Conservation (phyloP, 805 yeast genomes). For the Nakazawaea molendinolei region DNA sequence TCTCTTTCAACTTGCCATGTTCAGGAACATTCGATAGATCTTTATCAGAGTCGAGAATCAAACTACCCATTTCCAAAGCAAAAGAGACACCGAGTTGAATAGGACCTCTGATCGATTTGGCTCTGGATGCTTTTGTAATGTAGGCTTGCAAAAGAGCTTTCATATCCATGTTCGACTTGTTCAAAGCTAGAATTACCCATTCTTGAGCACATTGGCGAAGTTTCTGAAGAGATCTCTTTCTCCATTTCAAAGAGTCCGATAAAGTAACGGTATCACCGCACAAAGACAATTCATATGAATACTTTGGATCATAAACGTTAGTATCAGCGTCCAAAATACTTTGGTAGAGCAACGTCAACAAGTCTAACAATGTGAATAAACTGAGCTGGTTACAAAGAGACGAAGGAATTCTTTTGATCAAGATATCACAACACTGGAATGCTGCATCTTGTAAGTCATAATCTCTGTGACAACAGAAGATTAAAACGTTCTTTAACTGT, state of each 20-base stretch:
- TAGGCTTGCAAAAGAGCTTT: slow-evolving; percentile 77
- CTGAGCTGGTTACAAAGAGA: slow-evolving; percentile 69
- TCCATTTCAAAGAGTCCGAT: slow-evolving; percentile 73
- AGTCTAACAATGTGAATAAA: slow-evolving; percentile 73
- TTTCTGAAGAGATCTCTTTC: slow-evolving; percentile 57
- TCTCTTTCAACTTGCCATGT: slow-evolving; percentile 23
- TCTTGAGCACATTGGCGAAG: slow-evolving; percentile 51
- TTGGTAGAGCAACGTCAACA: slow-evolving; percentile 69
- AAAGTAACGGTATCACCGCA: slow-evolving; percentile 48
- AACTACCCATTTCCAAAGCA: slow-evolving; percentile 85
- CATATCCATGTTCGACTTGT: slow-evolving; percentile 62
- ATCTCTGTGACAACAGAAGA: slow-evolving; percentile 73
- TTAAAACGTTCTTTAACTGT: slow-evolving; percentile 63
- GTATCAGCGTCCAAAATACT: slow-evolving; percentile 79
- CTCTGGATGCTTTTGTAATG: slow-evolving; percentile 36
- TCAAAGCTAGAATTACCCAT: slow-evolving; percentile 61
- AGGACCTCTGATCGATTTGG: slow-evolving; percentile 16
- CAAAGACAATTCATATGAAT: slow-evolving; percentile 41
- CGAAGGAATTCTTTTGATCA: slow-evolving; percentile 66
- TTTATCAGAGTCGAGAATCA: slow-evolving; percentile 57
- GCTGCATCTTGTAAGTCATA: slow-evolving; percentile 73
- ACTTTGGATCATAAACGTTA: slow-evolving; percentile 80
- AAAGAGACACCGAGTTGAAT: slow-evolving; percentile 81
- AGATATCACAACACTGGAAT: slow-evolving; percentile 61
- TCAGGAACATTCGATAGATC: slow-evolving; percentile 49